Percentiles rank a stretch among this genome's conserved stretches.
These are phyloP conservation scores for Acanthochlamys bracteata DNA, from an alignment of 106 monocot species.

Conservation along the genomic window DNA sequence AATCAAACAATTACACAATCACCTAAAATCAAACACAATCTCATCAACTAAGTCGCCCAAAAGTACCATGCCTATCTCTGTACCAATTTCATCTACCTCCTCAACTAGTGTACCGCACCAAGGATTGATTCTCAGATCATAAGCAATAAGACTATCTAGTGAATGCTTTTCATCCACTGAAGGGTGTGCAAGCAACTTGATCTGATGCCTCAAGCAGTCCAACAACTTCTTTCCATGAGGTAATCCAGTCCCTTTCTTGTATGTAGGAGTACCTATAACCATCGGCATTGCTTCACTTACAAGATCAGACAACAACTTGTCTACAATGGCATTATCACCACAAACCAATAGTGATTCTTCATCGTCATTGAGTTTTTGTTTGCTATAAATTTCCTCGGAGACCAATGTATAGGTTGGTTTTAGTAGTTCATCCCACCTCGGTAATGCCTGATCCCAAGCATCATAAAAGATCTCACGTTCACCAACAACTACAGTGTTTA, in stretches of 20 bases:
- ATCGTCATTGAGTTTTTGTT: background rate
- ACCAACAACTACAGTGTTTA: conserved; percentile 9
- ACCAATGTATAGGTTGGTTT: conserved; percentile 44
- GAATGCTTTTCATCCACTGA: conserved; percentile 11
- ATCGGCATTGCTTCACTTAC: conserved; percentile 44
- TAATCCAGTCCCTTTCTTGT: conserved; percentile 12
- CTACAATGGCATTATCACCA: conserved; percentile 10
- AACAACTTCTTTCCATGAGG: conserved; percentile 30
- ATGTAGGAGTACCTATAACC: conserved; percentile 7
- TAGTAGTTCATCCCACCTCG: conserved; percentile 22
- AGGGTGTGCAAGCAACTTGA: conserved; percentile 13
- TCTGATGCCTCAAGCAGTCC: conserved; percentile 29
- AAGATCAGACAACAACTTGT: conserved; percentile 56
- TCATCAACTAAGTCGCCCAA: conserved; percentile 48
- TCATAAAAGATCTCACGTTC: conserved; percentile 24
- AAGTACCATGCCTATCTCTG: conserved; percentile 41
- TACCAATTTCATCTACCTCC: conserved; percentile 27
- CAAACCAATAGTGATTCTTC: background rate
- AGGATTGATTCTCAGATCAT: conserved; percentile 32
- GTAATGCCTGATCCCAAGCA: conserved; percentile 16
- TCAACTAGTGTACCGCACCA: conserved; percentile 21
- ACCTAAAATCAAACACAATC: conserved; percentile 20
- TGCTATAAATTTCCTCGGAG: conserved; percentile 31
- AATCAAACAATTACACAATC: too few species aligned
- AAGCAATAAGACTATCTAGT: conserved; percentile 24